Evolutionary conservation across 1,284 basidiomycete genomes (phyloP).

Genomic region (Leccinum pachyderme): DNA sequence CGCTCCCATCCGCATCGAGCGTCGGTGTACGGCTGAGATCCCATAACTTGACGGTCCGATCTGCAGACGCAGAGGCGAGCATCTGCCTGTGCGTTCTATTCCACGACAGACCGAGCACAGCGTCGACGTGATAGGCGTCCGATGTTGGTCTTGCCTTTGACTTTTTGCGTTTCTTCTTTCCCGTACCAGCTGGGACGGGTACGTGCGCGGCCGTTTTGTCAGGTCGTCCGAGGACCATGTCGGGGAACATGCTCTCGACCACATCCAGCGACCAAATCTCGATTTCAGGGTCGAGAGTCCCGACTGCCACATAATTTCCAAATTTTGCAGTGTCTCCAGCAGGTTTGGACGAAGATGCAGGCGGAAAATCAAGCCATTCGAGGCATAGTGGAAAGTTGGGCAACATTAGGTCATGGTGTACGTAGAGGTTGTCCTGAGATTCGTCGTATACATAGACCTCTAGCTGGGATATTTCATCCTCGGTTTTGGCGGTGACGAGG

Average conservation of each 20-base stretch:
- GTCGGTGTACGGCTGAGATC: slow-evolving; percentile 79
- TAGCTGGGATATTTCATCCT: slow-evolving; percentile 94
- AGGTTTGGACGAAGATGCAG: slow-evolving; percentile 42
- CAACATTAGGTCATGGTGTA: slow-evolving; percentile 97
- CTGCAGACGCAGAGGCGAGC: slow-evolving; percentile 90
- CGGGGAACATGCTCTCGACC: slow-evolving; percentile 93
- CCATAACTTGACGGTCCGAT: slow-evolving; percentile 97
- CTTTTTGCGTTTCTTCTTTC: slow-evolving; percentile 95
- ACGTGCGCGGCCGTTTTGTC: slow-evolving; percentile 83
- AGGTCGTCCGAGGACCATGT: slow-evolving; percentile 86
- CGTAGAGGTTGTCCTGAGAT: slow-evolving; percentile 88
- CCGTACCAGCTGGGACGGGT: slow-evolving; percentile 75
- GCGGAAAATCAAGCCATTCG: slow-evolving; percentile 97
- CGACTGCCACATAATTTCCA: slow-evolving; percentile 95
- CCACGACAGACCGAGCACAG: slow-evolving; percentile 91
- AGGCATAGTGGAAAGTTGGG: slow-evolving; percentile 97
- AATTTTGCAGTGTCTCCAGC: slow-evolving; percentile 37
- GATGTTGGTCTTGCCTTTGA: slow-evolving; percentile 69
- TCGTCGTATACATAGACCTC: slow-evolving; percentile 97
- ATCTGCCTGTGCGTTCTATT: slow-evolving; percentile 88
- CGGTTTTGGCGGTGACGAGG: slow-evolving; percentile 91
- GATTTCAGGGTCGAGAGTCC: slow-evolving; percentile 96
- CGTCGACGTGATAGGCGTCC: slow-evolving; percentile 86
- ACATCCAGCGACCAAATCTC: slow-evolving; percentile 98
- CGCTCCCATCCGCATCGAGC: slow-evolving; percentile 43